Evolutionary conservation across 441 rosid genomes (phyloP).

Genomic region (Brassica hybrid): DNA sequence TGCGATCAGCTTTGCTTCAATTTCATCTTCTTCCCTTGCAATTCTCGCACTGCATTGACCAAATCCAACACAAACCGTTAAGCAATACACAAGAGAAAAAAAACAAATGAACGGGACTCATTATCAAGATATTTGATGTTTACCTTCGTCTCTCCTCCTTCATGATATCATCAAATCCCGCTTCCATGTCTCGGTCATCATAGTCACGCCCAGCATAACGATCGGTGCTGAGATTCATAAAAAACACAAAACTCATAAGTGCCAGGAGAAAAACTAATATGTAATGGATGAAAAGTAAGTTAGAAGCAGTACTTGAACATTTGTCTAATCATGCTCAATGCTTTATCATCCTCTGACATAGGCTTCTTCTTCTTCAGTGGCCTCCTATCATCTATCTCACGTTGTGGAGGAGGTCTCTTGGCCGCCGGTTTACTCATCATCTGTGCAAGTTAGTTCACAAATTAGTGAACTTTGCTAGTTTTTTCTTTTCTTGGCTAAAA

Average conservation of each 20-base stretch:
- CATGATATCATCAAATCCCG: conserved; percentile 74
- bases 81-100: neutral
- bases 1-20: conserved; percentile 57
- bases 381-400: conserved; percentile 42
- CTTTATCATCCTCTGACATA: conserved; percentile 54
- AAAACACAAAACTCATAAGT: conserved; percentile 20
- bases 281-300: neutral
- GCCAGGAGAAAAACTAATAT: neutral
- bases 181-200: conserved; percentile 85
- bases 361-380: conserved; percentile 75
- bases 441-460: conserved; percentile 38
- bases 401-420: conserved; percentile 55
- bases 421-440: conserved; percentile 48
- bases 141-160: conserved; percentile 80
- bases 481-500: conserved; percentile 2
- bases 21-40: conserved; percentile 80
- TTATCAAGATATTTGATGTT: neutral
- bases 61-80: neutral
- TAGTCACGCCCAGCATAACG: conserved; percentile 55
- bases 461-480: conserved; percentile 14
- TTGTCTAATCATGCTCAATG: conserved; percentile 64
- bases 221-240: conserved; percentile 37
- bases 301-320: conserved; percentile 61
- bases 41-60: conserved; percentile 67
- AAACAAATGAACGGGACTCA: neutral